phyloP scores from a whole-genome alignment of 2,329 filamentous ascomycete species.

The Penicillium capsulatum region DNA sequence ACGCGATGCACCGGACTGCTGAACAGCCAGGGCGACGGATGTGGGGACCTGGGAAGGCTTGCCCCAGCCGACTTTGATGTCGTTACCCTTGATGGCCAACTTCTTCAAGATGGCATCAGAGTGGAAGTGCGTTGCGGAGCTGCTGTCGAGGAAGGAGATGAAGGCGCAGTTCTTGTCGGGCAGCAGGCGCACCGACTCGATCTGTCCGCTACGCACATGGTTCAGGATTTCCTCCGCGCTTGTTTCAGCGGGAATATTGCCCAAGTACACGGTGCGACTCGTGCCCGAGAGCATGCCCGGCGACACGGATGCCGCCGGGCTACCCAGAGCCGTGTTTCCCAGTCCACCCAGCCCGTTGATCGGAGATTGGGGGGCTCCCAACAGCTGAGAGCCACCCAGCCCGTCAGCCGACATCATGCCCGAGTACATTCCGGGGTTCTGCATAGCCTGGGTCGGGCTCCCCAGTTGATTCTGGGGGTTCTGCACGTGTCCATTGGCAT shows the following conservation, averaged over 20 bases:
- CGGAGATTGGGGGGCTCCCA: constrained; percentile 79
- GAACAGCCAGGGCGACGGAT: constrained; percentile 92
- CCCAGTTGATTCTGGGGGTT: constrained; percentile 58
- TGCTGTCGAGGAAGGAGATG: constrained; percentile 97
- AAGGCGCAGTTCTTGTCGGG: constrained; percentile 99
- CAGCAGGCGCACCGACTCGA: constrained; percentile 94
- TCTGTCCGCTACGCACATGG: constrained; percentile 94
- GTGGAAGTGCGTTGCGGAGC: constrained; percentile 97
- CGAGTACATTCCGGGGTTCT: constrained; percentile 72
- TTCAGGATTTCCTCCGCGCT: constrained; percentile 93
- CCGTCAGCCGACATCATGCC: constrained; percentile 80
- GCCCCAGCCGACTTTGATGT: constrained; percentile 99
- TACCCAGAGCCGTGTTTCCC: constrained; percentile 55
- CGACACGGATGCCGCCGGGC: constrained; percentile 69
- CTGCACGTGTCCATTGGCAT: constrained; percentile 51
- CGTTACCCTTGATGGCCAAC: constrained; percentile 94
- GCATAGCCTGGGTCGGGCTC: constrained; percentile 70
- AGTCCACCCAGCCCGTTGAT: constrained; percentile 68
- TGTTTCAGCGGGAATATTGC: constrained; percentile 97
- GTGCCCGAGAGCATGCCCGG: constrained; percentile 83
- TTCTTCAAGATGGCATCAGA: constrained; percentile 99
- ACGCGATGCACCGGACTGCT: constrained; percentile 92
- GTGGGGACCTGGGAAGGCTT: constrained; percentile 98
- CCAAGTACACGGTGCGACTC: constrained; percentile 93
- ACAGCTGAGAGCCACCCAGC: constrained; percentile 74